These are phyloP conservation scores for Glycine tomentella DNA, from an alignment of 306 rosid genomes.

Conservation along the genomic window DNA sequence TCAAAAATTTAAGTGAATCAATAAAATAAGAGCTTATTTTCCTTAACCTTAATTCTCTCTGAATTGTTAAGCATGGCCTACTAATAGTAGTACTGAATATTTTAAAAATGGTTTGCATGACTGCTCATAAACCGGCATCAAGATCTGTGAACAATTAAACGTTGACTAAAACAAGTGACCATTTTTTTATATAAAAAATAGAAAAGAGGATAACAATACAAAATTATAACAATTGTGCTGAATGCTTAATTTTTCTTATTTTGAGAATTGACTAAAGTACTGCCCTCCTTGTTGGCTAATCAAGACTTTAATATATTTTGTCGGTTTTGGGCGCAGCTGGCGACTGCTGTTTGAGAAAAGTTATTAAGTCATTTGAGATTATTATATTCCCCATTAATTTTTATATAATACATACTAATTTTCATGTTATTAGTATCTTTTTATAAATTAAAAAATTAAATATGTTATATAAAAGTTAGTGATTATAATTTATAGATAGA, in stretches of 20 bases:
- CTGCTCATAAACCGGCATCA: constrained; percentile 8
- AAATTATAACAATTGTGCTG: background rate
- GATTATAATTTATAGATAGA: no score
- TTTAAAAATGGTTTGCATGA: background rate
- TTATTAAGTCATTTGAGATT: no score
- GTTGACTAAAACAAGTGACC: constrained; percentile 13
- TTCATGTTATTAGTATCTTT: no score
- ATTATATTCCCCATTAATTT: no score
- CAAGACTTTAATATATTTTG: background rate
- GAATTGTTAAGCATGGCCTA: no score
- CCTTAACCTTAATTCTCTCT: no score
- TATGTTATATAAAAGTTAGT: no score
- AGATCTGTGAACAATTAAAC: constrained; percentile 3
- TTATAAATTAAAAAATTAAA: no score
- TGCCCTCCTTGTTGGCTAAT: background rate
- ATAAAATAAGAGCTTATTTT: background rate
- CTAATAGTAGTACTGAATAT: background rate
- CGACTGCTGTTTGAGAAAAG: no score
- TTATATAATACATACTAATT: no score
- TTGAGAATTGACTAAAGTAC: constrained; percentile 29
- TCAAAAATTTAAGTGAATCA: background rate
- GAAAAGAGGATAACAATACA: no score
- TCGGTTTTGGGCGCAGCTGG: no score
- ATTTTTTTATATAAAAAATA: background rate
- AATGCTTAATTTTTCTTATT: background rate